phyloP scores from a whole-genome alignment of 1,139 yeast species.

The Kurtzmaniella quercitrusa region DNA sequence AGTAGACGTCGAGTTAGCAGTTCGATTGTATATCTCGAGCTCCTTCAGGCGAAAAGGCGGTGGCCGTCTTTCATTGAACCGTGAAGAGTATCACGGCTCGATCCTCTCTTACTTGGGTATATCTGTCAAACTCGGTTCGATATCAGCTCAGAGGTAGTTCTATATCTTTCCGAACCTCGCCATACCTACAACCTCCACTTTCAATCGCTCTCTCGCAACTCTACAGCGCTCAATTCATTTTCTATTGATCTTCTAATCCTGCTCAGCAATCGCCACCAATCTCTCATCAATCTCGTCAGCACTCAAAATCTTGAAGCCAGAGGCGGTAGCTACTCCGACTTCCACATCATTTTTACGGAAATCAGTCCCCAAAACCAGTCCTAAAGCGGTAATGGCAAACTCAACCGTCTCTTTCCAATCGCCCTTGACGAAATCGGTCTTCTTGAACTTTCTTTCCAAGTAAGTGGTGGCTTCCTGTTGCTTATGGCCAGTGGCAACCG shows the following conservation, averaged over 20 bases:
- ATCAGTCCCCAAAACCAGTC: slow-evolving; percentile 86
- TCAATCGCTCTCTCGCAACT: too few species aligned
- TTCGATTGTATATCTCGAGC: too few species aligned
- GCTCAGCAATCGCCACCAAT: slow-evolving; percentile 90
- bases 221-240: neutral
- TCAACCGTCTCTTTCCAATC: slow-evolving; percentile 90
- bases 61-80: too few species aligned
- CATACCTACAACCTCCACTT: too few species aligned
- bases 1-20: too few species aligned
- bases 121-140: too few species aligned
- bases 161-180: too few species aligned
- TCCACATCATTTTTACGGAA: slow-evolving; percentile 91
- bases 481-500: slow-evolving; percentile 94
- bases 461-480: slow-evolving; percentile 93
- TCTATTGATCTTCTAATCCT: slow-evolving; percentile 50
- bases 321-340: slow-evolving; percentile 78
- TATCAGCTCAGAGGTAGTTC: too few species aligned
- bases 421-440: slow-evolving; percentile 67
- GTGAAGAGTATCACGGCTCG: too few species aligned
- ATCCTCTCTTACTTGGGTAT: too few species aligned
- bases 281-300: slow-evolving; percentile 93
- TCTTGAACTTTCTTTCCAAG: slow-evolving; percentile 87
- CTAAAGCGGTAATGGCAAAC: slow-evolving; percentile 78
- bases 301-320: slow-evolving; percentile 65
- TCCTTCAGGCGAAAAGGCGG: too few species aligned